Base-by-base conservation (phyloP, 2,329 filamentous ascomycete species). In the Cytospora leucostoma region DNA sequence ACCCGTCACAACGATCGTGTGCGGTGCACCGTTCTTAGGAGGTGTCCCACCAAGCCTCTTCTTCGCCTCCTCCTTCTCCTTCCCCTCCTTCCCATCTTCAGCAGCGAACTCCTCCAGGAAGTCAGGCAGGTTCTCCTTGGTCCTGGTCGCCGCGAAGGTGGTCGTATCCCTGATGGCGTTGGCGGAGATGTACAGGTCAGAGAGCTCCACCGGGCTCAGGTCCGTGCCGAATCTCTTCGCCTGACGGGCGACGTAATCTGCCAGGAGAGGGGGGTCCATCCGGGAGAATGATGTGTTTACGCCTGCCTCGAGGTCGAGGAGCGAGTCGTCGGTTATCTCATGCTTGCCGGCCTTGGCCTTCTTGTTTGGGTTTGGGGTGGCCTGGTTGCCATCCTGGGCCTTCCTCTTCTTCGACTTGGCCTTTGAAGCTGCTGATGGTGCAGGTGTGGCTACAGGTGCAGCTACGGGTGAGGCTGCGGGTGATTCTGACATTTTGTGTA, bases 1-100 rank as follows among this genome's bases (percentile, higher is more conserved):
- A 10, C 87, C 86, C 13, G 93, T 87, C n/a, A 99, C 84, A 40
- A 99, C 86, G 61, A 99, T 82, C 1, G 94, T 98, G 75, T 98
- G 95, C 37, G 91, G 91, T 1, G 87, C 80, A 7, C 90, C 90
- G 49, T 88, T 88, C 70, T 87, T 81, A 76, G 89, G 84, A 0
- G 90, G 84, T 0, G 90, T 84, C 60, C 85, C 82, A 1, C 82
- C 82, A 21, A 97, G 79, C 61, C 80, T 82, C 61, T 81, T 65
- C 79, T 0, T 86, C 83, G 65, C 65, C 47, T 54, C 56, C 65
- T 61, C 58, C 17, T 33, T 51, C 3, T 54, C 61, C 51, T 50
- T 27, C 12, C 33, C 33, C 8, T 61, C 59, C 59, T 55, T 55
- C 13, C 49, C 59, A 7, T 49, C 32, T 80, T 38, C 55, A 12